Percentiles rank a stretch among this genome's conserved stretches.
These are phyloP conservation scores for Pseudocercospora eumusae DNA, from an alignment of 2,329 filamentous ascomycete genomes.

Conservation along the genomic window DNA sequence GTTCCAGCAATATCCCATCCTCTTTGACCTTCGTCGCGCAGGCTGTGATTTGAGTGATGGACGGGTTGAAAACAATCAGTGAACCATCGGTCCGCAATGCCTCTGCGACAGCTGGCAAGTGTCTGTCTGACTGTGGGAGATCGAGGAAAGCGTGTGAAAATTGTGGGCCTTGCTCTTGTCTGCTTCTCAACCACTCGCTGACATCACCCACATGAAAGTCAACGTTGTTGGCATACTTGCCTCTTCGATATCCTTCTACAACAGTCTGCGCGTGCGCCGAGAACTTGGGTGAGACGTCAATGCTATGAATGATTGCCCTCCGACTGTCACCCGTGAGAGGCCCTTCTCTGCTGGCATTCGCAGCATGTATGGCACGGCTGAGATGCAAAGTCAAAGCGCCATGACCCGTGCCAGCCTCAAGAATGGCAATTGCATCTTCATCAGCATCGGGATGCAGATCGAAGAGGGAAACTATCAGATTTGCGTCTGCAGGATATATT, in stretches of 20 bases:
- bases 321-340: slow-evolving; percentile 45
- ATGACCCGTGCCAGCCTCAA: slow-evolving; percentile 85
- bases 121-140: slow-evolving; percentile 63
- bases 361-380: slow-evolving; percentile 72
- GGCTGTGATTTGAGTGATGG: slow-evolving; percentile 73
- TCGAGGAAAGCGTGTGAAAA: slow-evolving; percentile 75
- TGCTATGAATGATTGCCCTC: slow-evolving; percentile 70
- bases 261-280: slow-evolving; percentile 65
- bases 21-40: slow-evolving; percentile 60
- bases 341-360: slow-evolving; percentile 57
- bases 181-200: slow-evolving; percentile 60
- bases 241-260: slow-evolving; percentile 66
- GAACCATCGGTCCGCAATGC: slow-evolving; percentile 65
- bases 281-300: slow-evolving; percentile 66
- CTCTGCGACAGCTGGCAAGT: slow-evolving; percentile 54
- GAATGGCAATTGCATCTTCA: slow-evolving; percentile 61
- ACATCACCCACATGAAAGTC: slow-evolving; percentile 73
- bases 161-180: slow-evolving; percentile 44
- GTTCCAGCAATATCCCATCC: slow-evolving; percentile 56
- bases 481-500: slow-evolving; percentile 74
- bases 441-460: slow-evolving; percentile 64
- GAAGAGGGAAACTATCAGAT: slow-evolving; percentile 71
- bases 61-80: slow-evolving; percentile 72
- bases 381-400: slow-evolving; percentile 75
- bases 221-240: slow-evolving; percentile 68